Evolutionary conservation across 176 grass and related monocot genomes (phyloP).

Genomic region (Zea luxurians): DNA sequence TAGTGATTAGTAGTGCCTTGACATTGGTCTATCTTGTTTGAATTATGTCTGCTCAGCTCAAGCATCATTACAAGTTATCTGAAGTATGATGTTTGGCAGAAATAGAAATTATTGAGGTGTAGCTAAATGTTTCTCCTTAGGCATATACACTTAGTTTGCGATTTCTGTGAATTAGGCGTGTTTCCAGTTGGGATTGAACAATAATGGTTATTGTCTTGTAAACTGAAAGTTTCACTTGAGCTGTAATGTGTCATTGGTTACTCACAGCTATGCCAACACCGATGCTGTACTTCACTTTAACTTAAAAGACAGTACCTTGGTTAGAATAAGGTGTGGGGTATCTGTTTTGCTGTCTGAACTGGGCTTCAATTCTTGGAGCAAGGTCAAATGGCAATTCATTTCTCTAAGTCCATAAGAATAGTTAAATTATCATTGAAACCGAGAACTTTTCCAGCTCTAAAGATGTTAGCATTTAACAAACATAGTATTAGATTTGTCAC

Average conservation of each 20-base stretch:
- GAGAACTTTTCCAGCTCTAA: conserved; percentile 5
- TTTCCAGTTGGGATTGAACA: conserved; percentile 10
- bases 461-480: background rate
- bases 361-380: conserved; percentile 8
- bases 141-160: background rate
- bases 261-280: background rate
- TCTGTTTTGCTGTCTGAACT: background rate
- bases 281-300: background rate
- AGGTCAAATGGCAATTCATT: background rate
- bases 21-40: background rate
- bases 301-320: conserved; percentile 15
- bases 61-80: background rate
- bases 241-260: background rate
- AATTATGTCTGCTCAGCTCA: background rate
- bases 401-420: background rate
- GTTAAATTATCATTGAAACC: background rate
- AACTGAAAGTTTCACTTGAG: background rate
- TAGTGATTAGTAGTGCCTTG: background rate
- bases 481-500: background rate
- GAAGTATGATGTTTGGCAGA: background rate
- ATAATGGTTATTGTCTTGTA: background rate
- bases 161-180: background rate
- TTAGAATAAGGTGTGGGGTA: background rate
- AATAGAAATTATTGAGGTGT: background rate
- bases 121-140: background rate